Base-by-base conservation (phyloP, 139 green algal genomes). In the Micromonas commoda region DNA sequence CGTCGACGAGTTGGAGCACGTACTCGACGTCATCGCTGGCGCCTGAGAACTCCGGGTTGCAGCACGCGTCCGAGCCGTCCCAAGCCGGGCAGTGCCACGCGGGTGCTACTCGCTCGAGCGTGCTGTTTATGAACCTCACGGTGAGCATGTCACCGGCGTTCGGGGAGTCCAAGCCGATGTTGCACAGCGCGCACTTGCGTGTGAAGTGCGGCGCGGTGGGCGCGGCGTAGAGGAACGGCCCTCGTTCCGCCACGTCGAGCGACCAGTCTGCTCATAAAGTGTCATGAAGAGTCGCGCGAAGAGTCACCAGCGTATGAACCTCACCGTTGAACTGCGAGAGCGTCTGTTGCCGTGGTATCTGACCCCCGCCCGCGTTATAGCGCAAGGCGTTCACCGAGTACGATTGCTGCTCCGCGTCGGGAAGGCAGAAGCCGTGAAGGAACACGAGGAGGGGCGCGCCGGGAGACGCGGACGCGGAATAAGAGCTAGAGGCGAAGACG, bases 371-470 rank as follows among this genome's bases (percentile, higher is more conserved):
- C 35, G 37, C 21, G 37, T 28, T 2, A 71, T 4, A 21, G 2
- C 64, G n/a, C 64, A 32, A 9, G 19, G 9, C 19, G 9, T 35
- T 75, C 1, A 75, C 32, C 37, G 31, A 38, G 23, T 53, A 61
- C 24, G 5, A 16, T 31, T 75, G 68, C 33, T 75, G 68, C 37
- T 24, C 68, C 4, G 52, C 68, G 37, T 75, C 68, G 21, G 37
- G 21, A 19, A 68, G 28, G 33, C 71, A 77, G 33, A 77, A 77
- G 23, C 71, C 71, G 52, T 77, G 71, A n/a, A 77, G n/a, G 38
- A 57, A 67, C 2, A 77, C 51, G 1, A 77, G 28, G 1, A 77
- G 37, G 21, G 37, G 37, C 45, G 9, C 16, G 9, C 16, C 16
- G 9, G 45, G n/a, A n/a, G n/a, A 9, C 9, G 9, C 45, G 45